Percentiles rank a stretch among this genome's conserved stretches.
These are phyloP conservation scores for Mortierella sp. DNA, from an alignment of 371 early-diverging fungal species.

Conservation along the genomic window DNA sequence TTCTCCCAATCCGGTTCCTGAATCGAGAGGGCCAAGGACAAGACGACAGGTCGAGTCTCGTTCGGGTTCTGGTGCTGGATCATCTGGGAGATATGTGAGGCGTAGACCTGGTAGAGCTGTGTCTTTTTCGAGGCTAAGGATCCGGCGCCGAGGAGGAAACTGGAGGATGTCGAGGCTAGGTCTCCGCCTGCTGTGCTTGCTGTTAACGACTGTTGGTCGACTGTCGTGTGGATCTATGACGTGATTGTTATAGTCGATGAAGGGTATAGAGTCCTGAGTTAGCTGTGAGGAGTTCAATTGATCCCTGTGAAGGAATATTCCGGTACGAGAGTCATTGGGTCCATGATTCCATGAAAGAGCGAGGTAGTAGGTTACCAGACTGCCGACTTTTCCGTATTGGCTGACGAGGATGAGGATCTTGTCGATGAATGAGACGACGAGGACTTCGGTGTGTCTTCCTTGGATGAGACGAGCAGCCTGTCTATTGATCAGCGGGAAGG, in stretches of 20 bases:
- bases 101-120: conserved; percentile 73
- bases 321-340: no score
- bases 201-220: conserved; percentile 55
- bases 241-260: background rate
- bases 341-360: background rate
- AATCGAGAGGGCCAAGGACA: conserved; percentile 74
- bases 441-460: conserved; percentile 74
- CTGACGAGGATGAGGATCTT: conserved; percentile 76
- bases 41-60: conserved; percentile 70
- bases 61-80: conserved; percentile 72
- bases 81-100: conserved; percentile 74
- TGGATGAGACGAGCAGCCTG: conserved; percentile 69
- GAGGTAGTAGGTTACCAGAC: conserved; percentile 60
- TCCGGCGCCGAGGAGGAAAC: conserved; percentile 64
- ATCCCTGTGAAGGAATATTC: no score
- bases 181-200: conserved; percentile 62
- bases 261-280: conserved; percentile 20
- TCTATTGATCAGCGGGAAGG: conserved; percentile 69
- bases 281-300: background rate
- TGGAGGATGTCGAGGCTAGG: conserved; percentile 62
- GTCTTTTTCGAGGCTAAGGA: conserved; percentile 65
- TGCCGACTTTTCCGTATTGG: conserved; percentile 75
- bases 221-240: conserved; percentile 62
- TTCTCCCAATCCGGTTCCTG: conserved; percentile 53
- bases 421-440: conserved; percentile 72